Evolutionary conservation across 1,284 basidiomycete genomes (phyloP), one percentile per base, ranked within the genome.

Genomic region (Malassezia japonica): DNA sequence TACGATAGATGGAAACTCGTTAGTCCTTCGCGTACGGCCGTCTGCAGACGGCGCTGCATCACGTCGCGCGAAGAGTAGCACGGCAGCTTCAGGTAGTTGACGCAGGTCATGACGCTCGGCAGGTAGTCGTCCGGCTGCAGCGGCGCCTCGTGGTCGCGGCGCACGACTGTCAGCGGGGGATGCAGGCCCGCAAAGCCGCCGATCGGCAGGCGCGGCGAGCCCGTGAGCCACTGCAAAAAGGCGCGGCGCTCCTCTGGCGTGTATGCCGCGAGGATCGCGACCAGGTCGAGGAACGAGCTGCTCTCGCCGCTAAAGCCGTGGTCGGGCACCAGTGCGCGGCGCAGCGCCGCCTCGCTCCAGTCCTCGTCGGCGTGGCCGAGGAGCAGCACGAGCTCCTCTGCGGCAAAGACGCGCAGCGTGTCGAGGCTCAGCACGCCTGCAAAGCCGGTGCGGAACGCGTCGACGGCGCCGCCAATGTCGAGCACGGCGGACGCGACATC

Each of bases 101-200:
- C 91, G 73, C 92, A 98, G 9, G 92, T 96, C 92, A 96, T 96
- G 38, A 96, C 91, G 70, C 87, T 91, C 0, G 92, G 92, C 33
- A 98, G 78, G 72, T 94, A 94, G 73, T 94, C 87, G 73, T 98
- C 90, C 1, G 92, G 87, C 15, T 82, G 82, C 45, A 69, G 46
- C 21, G 68, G 68, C 21, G 86, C 78, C 74, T 96, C 94, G 65
- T 92, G 89, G 16, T 88, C 88, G 74, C 98, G 95, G 63, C 91
- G 85, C 37, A 99, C 92, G 10, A 99, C 90, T 1, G 94, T 99
- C 57, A 99, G 79, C 12, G 86, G 83, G 2, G 94, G 94, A 64
- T 87, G 91, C 50, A 99, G 79, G 2, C 88, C 90, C 51, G 87
- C 83, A 83, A 98, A 98, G 46, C 94, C 89, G 59, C 92, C 92